A percentile compares a stretch with the other conserved stretches of the same genome.
Conservation (phyloP, 345 rosid genomes). For the Passiflora organensis region DNA sequence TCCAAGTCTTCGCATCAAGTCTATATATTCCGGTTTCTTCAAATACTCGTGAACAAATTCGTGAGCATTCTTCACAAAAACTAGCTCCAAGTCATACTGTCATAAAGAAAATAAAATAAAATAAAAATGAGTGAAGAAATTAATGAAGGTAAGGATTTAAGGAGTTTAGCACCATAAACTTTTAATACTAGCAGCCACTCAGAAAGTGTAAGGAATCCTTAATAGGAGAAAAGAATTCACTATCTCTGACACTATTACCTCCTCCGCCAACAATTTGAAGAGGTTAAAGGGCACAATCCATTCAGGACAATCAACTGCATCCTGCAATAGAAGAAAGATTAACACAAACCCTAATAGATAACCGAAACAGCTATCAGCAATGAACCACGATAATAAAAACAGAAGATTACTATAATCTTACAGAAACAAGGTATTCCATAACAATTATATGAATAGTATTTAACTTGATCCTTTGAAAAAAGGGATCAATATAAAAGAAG, state of each 20-base stretch:
- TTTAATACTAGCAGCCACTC: too few species aligned
- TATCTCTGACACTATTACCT: constrained; percentile 39
- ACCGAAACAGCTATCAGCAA: background rate
- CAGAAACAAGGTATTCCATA: too few species aligned
- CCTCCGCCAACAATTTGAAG: constrained; percentile 89
- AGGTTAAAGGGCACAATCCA: constrained; percentile 93
- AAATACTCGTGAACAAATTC: constrained; percentile 83
- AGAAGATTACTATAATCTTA: too few species aligned
- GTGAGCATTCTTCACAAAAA: constrained; percentile 87
- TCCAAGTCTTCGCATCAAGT: constrained; percentile 88
- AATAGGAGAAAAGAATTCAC: background rate
- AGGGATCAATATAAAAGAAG: background rate
- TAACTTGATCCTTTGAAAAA: too few species aligned
- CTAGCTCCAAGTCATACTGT: constrained; percentile 86
- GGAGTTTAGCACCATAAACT: too few species aligned
- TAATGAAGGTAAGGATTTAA: too few species aligned
- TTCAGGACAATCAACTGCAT: constrained; percentile 98
- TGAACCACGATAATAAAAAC: background rate
- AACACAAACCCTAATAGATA: background rate
- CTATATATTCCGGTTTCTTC: constrained; percentile 67
- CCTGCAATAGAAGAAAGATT: constrained; percentile 40
- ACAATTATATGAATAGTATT: too few species aligned
- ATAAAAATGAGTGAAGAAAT: too few species aligned
- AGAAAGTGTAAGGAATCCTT: too few species aligned
- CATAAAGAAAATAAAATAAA: background rate